Conservation (phyloP, 768 basidiomycete genomes). For the Lactarius hengduanensis region DNA sequence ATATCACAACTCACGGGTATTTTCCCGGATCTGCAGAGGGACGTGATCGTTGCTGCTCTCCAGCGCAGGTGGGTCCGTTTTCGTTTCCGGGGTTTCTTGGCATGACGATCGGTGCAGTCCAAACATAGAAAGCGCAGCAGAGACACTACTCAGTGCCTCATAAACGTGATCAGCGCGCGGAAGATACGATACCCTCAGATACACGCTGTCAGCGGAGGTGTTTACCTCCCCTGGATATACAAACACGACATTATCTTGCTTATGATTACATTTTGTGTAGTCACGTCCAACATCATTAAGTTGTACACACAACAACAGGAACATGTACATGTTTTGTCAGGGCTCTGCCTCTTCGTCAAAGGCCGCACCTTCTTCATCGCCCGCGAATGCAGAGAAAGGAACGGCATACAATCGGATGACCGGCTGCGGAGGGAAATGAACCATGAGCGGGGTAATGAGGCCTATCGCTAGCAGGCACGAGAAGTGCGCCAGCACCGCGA, state of each 20-base stretch:
- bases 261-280: constrained; percentile 10
- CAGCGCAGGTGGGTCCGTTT: constrained; percentile 66
- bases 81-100: constrained; percentile 22
- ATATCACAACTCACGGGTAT: constrained; percentile 71
- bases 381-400: constrained; percentile 83
- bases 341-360: constrained; percentile 42
- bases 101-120: constrained; percentile 45
- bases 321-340: constrained; percentile 27
- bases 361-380: constrained; percentile 56
- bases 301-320: constrained; percentile 10
- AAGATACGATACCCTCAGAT: background rate
- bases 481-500: constrained; percentile 6
- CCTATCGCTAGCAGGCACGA: constrained; percentile 1
- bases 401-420: constrained; percentile 93
- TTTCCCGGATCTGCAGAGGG: constrained; percentile 80
- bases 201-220: background rate
- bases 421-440: constrained; percentile 52
- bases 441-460: constrained; percentile 21
- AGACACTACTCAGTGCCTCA: constrained; percentile 60
- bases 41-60: constrained; percentile 70
- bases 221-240: constrained; percentile 4
- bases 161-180: constrained; percentile 4
- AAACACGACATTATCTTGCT: background rate
- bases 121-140: constrained; percentile 80
- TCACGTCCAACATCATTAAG: background rate